phyloP scores from a whole-genome alignment of 192 early-diverging fungal species.

The Jimgerdemannia lactiflua region DNA sequence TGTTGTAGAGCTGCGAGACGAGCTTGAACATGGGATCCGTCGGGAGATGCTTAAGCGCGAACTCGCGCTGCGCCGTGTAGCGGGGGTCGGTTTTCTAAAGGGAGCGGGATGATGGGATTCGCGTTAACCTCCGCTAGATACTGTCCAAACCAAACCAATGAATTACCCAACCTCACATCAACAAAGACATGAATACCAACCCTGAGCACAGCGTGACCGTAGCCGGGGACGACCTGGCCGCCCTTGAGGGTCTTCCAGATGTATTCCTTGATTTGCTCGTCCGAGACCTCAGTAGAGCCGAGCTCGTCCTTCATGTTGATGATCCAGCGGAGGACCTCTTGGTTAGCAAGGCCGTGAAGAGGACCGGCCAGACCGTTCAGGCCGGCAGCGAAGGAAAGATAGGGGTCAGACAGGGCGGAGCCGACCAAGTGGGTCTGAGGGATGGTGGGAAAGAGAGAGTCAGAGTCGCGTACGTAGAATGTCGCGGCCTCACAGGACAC shows the following conservation, averaged over 20 bases:
- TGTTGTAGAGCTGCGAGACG: conserved; percentile 95
- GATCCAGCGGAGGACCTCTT: conserved; percentile 99
- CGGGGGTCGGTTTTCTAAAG: conserved; percentile 87
- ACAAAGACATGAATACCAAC: conserved; percentile 47
- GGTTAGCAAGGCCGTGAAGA: conserved; percentile 99
- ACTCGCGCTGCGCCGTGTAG: conserved; percentile 98
- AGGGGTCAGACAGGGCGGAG: conserved; percentile 97
- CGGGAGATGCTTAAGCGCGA: conserved; percentile 97
- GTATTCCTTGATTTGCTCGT: conserved; percentile 96
- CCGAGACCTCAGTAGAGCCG: conserved; percentile 77
- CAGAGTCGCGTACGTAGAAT: neutral
- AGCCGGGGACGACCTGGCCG: conserved; percentile 98
- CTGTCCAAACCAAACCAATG: neutral
- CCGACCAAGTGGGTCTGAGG: conserved; percentile 70
- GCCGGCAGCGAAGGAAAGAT: conserved; percentile 95
- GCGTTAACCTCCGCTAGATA: neutral
- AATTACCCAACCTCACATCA: neutral
- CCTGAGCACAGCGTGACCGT: conserved; percentile 95
- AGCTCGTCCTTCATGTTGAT: conserved; percentile 89
- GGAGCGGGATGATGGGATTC: neutral
- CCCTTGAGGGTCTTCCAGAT: conserved; percentile 93
- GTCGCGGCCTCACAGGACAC: too few relatives aligned
- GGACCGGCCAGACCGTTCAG: conserved; percentile 98
- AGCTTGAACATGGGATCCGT: conserved; percentile 96
- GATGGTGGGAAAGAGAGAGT: neutral